Percentiles rank a stretch among this genome's conserved stretches.
Evolutionary conservation across 306 rosid species (phyloP).

Genomic region (Fragaria nilgerrensis): DNA sequence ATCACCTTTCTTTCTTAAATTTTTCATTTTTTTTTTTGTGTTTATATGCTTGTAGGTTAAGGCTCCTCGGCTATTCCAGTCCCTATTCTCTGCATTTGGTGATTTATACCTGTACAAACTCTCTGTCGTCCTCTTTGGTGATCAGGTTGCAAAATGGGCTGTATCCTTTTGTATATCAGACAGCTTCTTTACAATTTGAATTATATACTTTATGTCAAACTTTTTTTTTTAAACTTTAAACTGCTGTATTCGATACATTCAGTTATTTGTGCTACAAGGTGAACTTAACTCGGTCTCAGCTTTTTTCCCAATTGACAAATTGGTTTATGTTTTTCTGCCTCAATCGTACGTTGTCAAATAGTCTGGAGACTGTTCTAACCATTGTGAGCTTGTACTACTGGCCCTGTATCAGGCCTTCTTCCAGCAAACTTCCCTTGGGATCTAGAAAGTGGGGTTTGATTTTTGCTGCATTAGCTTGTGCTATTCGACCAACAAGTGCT

Average conservation of each 20-base stretch:
- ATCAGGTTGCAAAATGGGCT: slow-evolving; percentile 70
- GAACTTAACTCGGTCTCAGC: slow-evolving; percentile 66
- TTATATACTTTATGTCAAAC: slow-evolving; percentile 8
- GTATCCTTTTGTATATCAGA: slow-evolving; percentile 57
- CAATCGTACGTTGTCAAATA: slow-evolving; percentile 81
- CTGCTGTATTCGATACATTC: slow-evolving; percentile 1
- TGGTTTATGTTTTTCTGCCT: slow-evolving; percentile 85
- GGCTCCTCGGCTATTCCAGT: slow-evolving; percentile 81
- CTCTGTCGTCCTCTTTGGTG: slow-evolving; percentile 56
- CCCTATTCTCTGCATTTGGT: slow-evolving; percentile 71
- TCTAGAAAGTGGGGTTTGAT: slow-evolving; percentile 79
- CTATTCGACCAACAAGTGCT: slow-evolving; percentile 86
- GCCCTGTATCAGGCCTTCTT: slow-evolving; percentile 73
- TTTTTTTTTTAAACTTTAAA: slow-evolving; percentile 9
- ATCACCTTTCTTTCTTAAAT: not conserved
- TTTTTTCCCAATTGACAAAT: slow-evolving; percentile 76
- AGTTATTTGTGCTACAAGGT: slow-evolving; percentile 3
- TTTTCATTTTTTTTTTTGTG: not conserved
- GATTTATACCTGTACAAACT: slow-evolving; percentile 80
- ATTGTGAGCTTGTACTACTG: slow-evolving; percentile 77
- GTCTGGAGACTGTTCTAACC: slow-evolving; percentile 86
- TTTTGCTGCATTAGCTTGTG: slow-evolving; percentile 77
- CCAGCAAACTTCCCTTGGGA: slow-evolving; percentile 28
- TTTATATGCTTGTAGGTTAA: slow-evolving; percentile 48
- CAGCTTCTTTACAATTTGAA: not conserved